Percentiles rank a stretch among this genome's conserved stretches.
phyloP scores from a whole-genome alignment of 371 early-diverging fungal genomes.

The Circinella umbellata region DNA sequence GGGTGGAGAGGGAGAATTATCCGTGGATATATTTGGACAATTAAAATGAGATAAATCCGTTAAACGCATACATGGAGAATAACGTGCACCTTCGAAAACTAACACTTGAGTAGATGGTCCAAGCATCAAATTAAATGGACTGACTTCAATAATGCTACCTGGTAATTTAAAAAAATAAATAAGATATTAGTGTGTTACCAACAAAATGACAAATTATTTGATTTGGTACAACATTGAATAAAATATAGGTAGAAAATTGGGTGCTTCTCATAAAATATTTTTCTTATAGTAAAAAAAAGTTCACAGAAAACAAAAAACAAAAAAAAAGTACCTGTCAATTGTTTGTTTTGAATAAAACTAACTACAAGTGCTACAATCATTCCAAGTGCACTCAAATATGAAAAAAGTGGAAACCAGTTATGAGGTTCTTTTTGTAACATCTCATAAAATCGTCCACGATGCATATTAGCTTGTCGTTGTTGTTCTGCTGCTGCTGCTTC shows the following conservation, averaged over 20 bases:
- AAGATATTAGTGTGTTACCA: neutral
- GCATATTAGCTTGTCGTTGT: neutral
- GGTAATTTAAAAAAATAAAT: neutral
- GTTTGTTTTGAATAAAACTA: conserved; percentile 9
- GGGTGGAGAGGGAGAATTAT: conserved; percentile 3
- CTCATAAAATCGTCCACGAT: conserved; percentile 3
- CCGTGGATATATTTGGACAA: conserved; percentile 15
- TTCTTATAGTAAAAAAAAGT: no score
- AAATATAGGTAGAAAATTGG: no score
- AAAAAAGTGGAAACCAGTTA: conserved; percentile 16
- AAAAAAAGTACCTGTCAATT: neutral
- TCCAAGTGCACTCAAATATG: conserved; percentile 16
- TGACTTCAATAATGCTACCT: conserved; percentile 35
- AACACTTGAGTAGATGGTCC: conserved; percentile 56
- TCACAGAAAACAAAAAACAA: neutral
- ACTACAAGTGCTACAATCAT: conserved; percentile 4
- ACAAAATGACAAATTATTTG: neutral
- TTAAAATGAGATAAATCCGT: conserved; percentile 23
- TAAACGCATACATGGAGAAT: conserved; percentile 62
- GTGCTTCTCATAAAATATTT: no score
- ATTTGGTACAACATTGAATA: no score
- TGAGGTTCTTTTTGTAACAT: conserved; percentile 4
- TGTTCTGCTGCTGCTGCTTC: neutral
- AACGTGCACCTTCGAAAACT: conserved; percentile 57
- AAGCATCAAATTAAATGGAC: conserved; percentile 60